Conservation (phyloP, 768 basidiomycete genomes). For the Termitomyces sp. region DNA sequence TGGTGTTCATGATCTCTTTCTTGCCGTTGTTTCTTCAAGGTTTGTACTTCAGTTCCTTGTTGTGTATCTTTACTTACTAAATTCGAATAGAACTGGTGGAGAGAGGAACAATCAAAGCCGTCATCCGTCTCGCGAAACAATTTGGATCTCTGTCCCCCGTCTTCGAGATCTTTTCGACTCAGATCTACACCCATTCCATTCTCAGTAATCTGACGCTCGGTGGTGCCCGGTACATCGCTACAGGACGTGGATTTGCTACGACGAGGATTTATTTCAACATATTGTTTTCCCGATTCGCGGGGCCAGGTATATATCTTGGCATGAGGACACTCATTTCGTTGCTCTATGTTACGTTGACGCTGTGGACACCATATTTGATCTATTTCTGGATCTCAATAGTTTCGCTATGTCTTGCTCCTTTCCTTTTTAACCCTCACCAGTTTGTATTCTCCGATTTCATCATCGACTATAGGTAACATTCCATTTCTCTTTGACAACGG, state of each 20-base stretch:
- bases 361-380: slow-evolving; percentile 90
- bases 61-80: slow-evolving; percentile 13
- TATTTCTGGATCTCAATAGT: slow-evolving; percentile 98
- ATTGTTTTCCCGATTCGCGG: slow-evolving; percentile 96
- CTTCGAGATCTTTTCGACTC: slow-evolving; percentile 97
- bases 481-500: slow-evolving; percentile 1
- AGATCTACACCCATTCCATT: slow-evolving; percentile 98
- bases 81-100: slow-evolving; percentile 77
- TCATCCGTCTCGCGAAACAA: slow-evolving; percentile 89
- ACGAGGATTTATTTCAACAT: slow-evolving; percentile 92
- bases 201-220: slow-evolving; percentile 95
- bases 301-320: slow-evolving; percentile 96
- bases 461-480: slow-evolving; percentile 78
- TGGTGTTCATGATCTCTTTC: slow-evolving; percentile 98
- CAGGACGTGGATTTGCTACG: slow-evolving; percentile 97
- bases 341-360: slow-evolving; percentile 86
- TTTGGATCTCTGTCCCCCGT: slow-evolving; percentile 91
- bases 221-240: slow-evolving; percentile 97
- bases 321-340: slow-evolving; percentile 90
- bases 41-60: slow-evolving; percentile 23
- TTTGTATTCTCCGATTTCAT: slow-evolving; percentile 96
- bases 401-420: slow-evolving; percentile 89
- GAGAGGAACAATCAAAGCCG: slow-evolving; percentile 87
- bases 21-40: slow-evolving; percentile 94
- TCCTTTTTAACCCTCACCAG: slow-evolving; percentile 99